Conservation (phyloP, 805 yeast genomes). For the Myxozyma sirexii region DNA sequence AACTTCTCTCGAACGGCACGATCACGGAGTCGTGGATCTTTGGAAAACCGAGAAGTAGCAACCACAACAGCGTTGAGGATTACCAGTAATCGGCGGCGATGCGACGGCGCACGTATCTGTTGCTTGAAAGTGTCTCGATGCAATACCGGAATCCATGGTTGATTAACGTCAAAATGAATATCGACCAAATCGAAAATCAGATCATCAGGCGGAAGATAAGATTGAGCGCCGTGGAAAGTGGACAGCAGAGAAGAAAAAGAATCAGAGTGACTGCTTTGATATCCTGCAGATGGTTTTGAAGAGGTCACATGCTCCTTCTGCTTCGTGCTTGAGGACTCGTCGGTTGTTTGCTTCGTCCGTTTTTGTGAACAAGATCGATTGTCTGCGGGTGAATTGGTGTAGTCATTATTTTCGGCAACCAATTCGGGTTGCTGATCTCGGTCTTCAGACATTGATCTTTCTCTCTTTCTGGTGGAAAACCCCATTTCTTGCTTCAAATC, state of each 20-base stretch:
- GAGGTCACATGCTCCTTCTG: background rate
- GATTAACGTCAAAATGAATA: conserved; percentile 9
- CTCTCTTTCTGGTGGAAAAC: background rate
- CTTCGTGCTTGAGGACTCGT: background rate
- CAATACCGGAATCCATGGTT: conserved; percentile 24
- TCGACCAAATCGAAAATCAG: conserved; percentile 13
- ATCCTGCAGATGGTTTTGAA: no score
- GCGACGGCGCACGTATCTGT: background rate
- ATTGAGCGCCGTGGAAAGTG: background rate
- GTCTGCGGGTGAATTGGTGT: background rate
- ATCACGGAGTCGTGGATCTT: conserved; percentile 11
- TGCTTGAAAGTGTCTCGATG: conserved; percentile 2
- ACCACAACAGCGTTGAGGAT: conserved; percentile 14
- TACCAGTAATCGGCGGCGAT: background rate
- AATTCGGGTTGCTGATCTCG: background rate
- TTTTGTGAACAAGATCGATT: background rate
- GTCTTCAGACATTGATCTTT: background rate
- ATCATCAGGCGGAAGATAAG: conserved; percentile 18
- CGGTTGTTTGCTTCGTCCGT: background rate
- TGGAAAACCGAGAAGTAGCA: conserved; percentile 7
- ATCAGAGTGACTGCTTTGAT: no score
- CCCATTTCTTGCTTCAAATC: background rate
- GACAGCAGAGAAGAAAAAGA: background rate
- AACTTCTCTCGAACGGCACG: background rate
- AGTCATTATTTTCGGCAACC: background rate